A percentile compares a stretch with the other conserved stretches of the same genome.
Conservation (phyloP, 2,329 filamentous ascomycete species). For the Fusarium chaquense region DNA sequence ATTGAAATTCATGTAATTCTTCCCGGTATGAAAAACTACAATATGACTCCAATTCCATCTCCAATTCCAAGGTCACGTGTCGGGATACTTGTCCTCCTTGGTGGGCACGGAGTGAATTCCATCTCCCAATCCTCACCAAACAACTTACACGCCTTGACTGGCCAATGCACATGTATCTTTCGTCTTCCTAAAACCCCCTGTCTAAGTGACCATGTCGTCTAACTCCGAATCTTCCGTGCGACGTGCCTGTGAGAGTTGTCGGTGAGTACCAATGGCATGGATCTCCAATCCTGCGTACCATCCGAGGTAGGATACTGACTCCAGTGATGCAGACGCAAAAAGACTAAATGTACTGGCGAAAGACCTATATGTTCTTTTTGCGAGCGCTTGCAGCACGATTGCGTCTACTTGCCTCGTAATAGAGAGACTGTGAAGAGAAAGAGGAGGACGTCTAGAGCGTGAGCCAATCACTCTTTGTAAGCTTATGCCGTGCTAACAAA, state of each 20-base stretch:
- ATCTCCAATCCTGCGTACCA: neutral
- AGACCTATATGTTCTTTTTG: slow-evolving; percentile 40
- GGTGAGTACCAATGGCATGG: slow-evolving; percentile 20
- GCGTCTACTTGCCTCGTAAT: slow-evolving; percentile 33
- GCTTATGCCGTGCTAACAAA: neutral
- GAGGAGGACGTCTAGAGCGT: slow-evolving; percentile 26
- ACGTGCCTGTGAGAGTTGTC: slow-evolving; percentile 33
- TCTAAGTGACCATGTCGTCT: slow-evolving; percentile 6
- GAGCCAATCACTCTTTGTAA: neutral
- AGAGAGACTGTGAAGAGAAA: slow-evolving; percentile 25
- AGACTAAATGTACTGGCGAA: slow-evolving; percentile 43
- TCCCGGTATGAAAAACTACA: neutral
- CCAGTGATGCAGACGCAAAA: slow-evolving; percentile 28
- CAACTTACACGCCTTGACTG: neutral
- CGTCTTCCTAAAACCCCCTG: neutral
- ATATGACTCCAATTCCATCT: neutral
- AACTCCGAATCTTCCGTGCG: slow-evolving; percentile 26
- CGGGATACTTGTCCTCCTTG: neutral
- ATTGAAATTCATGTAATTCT: neutral
- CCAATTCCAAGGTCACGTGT: slow-evolving; percentile 22
- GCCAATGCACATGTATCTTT: neutral
- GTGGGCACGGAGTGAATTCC: slow-evolving; percentile 27
- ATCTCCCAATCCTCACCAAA: neutral
- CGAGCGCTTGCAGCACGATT: slow-evolving; percentile 32
- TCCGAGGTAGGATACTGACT: neutral